phyloP scores from a whole-genome alignment of 495 filamentous ascomycete genomes.

The Lasiosphaeriaceae sp. region DNA sequence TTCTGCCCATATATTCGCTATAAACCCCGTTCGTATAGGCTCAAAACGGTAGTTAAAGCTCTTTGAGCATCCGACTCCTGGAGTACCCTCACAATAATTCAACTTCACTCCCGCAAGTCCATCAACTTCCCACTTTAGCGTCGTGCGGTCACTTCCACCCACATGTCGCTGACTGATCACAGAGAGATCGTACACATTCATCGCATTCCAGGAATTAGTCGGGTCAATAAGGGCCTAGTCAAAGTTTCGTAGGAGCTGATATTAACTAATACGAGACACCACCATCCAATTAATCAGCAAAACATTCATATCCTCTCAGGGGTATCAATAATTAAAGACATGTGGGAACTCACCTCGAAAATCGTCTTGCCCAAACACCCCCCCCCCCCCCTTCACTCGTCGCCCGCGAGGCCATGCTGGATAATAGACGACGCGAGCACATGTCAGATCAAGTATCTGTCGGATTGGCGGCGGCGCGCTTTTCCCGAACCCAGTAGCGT shows the following conservation, averaged over 20 bases:
- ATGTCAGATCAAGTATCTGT: slow-evolving; percentile 28
- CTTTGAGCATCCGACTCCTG: too few relatives aligned
- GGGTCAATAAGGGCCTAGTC: slow-evolving; percentile 45
- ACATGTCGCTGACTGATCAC: slow-evolving; percentile 14
- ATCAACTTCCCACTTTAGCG: neutral
- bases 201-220: slow-evolving; percentile 32
- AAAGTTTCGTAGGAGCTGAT: slow-evolving; percentile 46
- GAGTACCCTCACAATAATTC: too few relatives aligned
- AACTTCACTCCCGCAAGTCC: too few relatives aligned
- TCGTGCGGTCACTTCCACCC: slow-evolving; percentile 15
- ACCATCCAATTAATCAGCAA: neutral
- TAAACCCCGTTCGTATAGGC: too few relatives aligned
- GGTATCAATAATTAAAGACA: too few relatives aligned
- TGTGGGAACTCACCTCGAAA: slow-evolving; percentile 45
- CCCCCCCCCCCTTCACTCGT: slow-evolving; percentile 26
- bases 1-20: too few relatives aligned
- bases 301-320: neutral
- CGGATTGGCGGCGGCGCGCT: slow-evolving; percentile 27
- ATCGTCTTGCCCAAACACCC: slow-evolving; percentile 37
- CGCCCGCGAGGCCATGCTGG: slow-evolving; percentile 34
- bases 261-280: neutral
- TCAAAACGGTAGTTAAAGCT: too few relatives aligned
- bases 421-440: slow-evolving; percentile 44
- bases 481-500: slow-evolving; percentile 31
- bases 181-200: slow-evolving; percentile 11